A percentile compares a stretch with the other conserved stretches of the same genome.
These are phyloP conservation scores for Rhodotorula paludigena DNA, from an alignment of 768 basidiomycete species.

Conservation along the genomic window DNA sequence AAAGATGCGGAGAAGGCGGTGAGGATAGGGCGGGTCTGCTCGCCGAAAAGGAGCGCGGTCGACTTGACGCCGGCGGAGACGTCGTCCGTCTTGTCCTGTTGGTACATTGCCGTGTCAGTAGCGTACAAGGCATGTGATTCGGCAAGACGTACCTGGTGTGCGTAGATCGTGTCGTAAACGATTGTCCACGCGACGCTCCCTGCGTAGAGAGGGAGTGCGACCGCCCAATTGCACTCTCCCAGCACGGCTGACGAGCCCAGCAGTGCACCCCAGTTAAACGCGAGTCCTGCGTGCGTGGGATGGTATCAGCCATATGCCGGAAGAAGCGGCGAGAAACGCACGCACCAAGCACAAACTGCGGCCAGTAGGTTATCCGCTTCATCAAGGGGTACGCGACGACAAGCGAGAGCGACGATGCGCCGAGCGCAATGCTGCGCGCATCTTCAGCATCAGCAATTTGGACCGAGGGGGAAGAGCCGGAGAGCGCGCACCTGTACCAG, in stretches of 20 bases:
- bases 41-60: conserved; percentile 85
- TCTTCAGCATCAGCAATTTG: background rate
- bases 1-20: conserved; percentile 66
- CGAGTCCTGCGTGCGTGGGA: conserved; percentile 58
- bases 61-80: conserved; percentile 80
- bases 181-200: conserved; percentile 90
- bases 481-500: conserved; percentile 73
- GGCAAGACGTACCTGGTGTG: conserved; percentile 68
- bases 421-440: conserved; percentile 68
- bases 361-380: conserved; percentile 96
- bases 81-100: conserved; percentile 87
- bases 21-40: conserved; percentile 69
- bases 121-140: background rate
- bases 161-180: conserved; percentile 95
- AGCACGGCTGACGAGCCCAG: conserved; percentile 94
- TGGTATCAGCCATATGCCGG: background rate
- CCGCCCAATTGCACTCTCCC: conserved; percentile 69
- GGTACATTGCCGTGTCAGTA: background rate
- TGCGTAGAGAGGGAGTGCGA: conserved; percentile 81
- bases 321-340: background rate
- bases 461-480: background rate
- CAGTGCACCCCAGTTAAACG: conserved; percentile 95
- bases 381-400: conserved; percentile 90
- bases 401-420: conserved; percentile 80
- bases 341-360: conserved; percentile 87